These are phyloP conservation scores for Rutstroemia sydowiana DNA, from an alignment of 2,329 filamentous ascomycete genomes.

Conservation along the genomic window DNA sequence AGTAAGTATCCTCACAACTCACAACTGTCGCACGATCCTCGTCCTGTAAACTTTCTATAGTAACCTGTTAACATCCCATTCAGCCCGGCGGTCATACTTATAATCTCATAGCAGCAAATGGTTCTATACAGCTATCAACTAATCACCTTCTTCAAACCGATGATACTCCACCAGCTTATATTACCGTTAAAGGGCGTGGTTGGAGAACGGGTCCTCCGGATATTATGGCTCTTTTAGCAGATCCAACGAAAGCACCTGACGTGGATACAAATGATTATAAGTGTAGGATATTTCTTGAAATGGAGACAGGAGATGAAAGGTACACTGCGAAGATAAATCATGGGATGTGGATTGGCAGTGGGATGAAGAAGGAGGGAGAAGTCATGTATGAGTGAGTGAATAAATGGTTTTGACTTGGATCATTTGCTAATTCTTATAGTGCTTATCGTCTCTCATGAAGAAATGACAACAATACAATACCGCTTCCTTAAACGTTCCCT, in stretches of 20 bases:
- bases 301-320: conserved; percentile 43
- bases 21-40: background rate
- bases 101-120: conserved; percentile 28
- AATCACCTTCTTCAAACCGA: conserved; percentile 42
- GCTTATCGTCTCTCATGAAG: conserved; percentile 18
- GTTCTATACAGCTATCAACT: conserved; percentile 35
- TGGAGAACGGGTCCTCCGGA: conserved; percentile 42
- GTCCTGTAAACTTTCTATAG: too few species aligned
- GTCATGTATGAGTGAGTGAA: conserved; percentile 38
- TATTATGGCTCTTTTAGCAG: conserved; percentile 21
- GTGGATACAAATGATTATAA: conserved; percentile 34
- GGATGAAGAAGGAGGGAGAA: conserved; percentile 39
- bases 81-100: conserved; percentile 34
- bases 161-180: conserved; percentile 38
- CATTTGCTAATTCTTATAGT: conserved; percentile 11
- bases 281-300: conserved; percentile 42
- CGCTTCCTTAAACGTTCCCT: too few species aligned
- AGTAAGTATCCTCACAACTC: conserved; percentile 13
- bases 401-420: background rate
- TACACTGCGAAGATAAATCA: conserved; percentile 43
- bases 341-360: conserved; percentile 43
- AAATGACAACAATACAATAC: too few species aligned
- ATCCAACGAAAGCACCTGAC: conserved; percentile 22
- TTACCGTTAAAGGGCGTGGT: conserved; percentile 41
- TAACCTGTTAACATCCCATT: background rate